phyloP scores from a whole-genome alignment of 2,329 filamentous ascomycete genomes.

The Arthrobotrys entomopaga region DNA sequence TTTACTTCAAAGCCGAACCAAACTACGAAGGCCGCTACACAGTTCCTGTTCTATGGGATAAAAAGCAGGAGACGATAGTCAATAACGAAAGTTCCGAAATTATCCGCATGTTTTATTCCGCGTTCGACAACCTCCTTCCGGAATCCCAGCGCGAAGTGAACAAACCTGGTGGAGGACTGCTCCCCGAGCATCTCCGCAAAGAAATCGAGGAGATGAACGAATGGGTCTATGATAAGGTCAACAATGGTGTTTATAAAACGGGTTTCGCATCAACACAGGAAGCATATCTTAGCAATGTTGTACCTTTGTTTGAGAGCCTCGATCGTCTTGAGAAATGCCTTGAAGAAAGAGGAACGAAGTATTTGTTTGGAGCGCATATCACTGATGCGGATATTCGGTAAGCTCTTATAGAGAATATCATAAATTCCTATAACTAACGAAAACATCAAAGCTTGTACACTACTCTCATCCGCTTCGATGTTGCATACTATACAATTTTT shows the following conservation, averaged over 20 bases:
- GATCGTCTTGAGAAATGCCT: constrained; percentile 57
- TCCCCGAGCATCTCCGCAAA: constrained; percentile 30
- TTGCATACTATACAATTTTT: constrained; percentile 87
- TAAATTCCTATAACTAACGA: too few relatives aligned
- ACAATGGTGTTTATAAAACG: constrained; percentile 72
- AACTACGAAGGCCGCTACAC: constrained; percentile 83
- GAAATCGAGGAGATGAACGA: constrained; percentile 51
- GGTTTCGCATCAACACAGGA: constrained; percentile 86
- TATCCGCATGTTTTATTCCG: constrained; percentile 85
- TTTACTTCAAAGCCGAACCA: constrained; percentile 80
- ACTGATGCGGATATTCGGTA: constrained; percentile 82
- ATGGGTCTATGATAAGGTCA: constrained; percentile 67
- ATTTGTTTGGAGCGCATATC: constrained; percentile 77
- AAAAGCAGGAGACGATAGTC: constrained; percentile 78
- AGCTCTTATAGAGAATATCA: not conserved
- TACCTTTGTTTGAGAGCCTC: constrained; percentile 47
- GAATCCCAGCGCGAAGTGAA: constrained; percentile 68
- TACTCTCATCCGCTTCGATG: constrained; percentile 77
- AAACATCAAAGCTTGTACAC: constrained; percentile 68
- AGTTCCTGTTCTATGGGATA: constrained; percentile 87
- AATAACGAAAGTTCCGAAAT: constrained; percentile 95
- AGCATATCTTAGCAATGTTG: constrained; percentile 72
- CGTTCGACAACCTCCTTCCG: constrained; percentile 74
- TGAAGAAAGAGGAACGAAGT: constrained; percentile 69
- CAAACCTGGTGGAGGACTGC: constrained; percentile 59